A percentile compares a stretch with the other conserved stretches of the same genome.
Conservation (phyloP, 352 stramenopile genomes). For the Pythium phragmitis region DNA sequence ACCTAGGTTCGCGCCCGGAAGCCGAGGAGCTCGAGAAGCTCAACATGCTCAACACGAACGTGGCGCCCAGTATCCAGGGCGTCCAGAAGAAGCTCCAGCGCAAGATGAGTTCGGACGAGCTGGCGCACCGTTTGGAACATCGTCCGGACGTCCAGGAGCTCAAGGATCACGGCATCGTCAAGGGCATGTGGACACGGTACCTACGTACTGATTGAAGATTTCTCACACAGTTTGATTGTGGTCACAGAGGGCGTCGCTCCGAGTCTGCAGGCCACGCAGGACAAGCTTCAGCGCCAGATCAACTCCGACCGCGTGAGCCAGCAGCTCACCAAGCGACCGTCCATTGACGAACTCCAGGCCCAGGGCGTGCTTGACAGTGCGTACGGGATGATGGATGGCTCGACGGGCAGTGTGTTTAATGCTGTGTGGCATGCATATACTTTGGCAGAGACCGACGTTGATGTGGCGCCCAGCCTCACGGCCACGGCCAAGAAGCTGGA, state of each 20-base stretch:
- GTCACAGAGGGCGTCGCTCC: conserved; percentile 58
- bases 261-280: conserved; percentile 77
- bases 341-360: conserved; percentile 51
- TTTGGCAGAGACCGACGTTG: conserved; percentile 42
- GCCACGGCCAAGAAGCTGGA: conserved; percentile 81
- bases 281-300: conserved; percentile 71
- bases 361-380: conserved; percentile 60
- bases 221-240: background rate
- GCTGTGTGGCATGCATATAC: background rate
- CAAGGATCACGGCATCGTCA: conserved; percentile 67
- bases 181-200: conserved; percentile 26
- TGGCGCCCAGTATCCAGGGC: conserved; percentile 57
- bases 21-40: conserved; percentile 36
- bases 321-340: conserved; percentile 70
- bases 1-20: conserved; percentile 57
- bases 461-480: conserved; percentile 61
- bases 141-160: conserved; percentile 77
- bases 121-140: conserved; percentile 61
- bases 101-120: conserved; percentile 72
- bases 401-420: too few species aligned
- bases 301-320: conserved; percentile 75
- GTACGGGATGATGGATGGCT: background rate
- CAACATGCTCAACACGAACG: conserved; percentile 52
- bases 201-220: background rate
- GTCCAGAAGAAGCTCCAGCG: conserved; percentile 77